A percentile compares a stretch with the other conserved stretches of the same genome.
Evolutionary conservation across 805 yeast genomes (phyloP).

Genomic region (Candida ponderosae): DNA sequence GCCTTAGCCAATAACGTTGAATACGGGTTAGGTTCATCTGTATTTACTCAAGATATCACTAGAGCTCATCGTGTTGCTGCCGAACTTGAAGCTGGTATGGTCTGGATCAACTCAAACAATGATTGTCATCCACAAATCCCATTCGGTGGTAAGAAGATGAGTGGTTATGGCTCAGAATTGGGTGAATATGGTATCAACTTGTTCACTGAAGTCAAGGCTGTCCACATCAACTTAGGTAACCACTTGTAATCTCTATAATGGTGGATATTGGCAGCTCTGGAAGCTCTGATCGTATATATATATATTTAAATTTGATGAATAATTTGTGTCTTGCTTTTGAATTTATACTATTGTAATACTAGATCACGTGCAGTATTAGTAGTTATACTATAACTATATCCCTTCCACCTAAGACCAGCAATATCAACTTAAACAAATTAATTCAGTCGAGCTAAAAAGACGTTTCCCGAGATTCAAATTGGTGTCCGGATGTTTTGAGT

Average conservation of each 20-base stretch:
- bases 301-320: too few relatives aligned
- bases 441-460: too few relatives aligned
- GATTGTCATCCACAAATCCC: slow-evolving; percentile 51
- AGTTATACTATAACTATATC: too few relatives aligned
- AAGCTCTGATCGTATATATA: too few relatives aligned
- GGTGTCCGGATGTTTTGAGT: too few relatives aligned
- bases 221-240: slow-evolving; percentile 57
- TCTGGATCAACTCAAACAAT: slow-evolving; percentile 54
- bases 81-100: slow-evolving; percentile 39
- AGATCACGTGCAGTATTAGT: too few relatives aligned
- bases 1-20: slow-evolving; percentile 33
- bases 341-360: too few relatives aligned
- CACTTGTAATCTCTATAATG: slow-evolving; percentile 7
- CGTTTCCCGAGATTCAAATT: too few relatives aligned
- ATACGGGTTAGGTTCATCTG: slow-evolving; percentile 41
- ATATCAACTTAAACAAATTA: too few relatives aligned
- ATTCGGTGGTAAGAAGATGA: slow-evolving; percentile 62
- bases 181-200: slow-evolving; percentile 57
- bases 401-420: too few relatives aligned
- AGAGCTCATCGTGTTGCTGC: slow-evolving; percentile 32
- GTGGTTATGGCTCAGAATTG: slow-evolving; percentile 62
- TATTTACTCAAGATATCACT: slow-evolving; percentile 31
- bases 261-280: too few relatives aligned
- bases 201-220: slow-evolving; percentile 60
- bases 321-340: too few relatives aligned